phyloP scores from a whole-genome alignment of 257 asterid genomes.

The Euphrasia confusa region DNA sequence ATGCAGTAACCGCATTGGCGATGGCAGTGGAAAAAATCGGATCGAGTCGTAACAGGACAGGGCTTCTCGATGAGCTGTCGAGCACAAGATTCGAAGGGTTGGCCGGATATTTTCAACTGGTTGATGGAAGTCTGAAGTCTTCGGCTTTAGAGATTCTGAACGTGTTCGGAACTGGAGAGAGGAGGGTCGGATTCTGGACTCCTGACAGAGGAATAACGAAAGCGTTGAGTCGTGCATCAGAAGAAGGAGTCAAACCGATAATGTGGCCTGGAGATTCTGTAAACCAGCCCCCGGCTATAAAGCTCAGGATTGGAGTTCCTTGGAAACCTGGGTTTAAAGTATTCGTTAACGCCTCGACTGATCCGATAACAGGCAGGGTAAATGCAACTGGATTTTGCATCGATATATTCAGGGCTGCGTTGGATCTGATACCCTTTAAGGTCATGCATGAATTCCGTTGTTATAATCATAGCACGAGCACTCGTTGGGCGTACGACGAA shows the following conservation, averaged over 20 bases:
- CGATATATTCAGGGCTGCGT: conserved; percentile 31
- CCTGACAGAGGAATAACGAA: conserved; percentile 29
- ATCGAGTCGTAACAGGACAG: background rate
- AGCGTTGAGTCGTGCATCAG: conserved; percentile 5
- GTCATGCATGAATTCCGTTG: conserved; percentile 17
- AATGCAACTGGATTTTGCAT: conserved; percentile 31
- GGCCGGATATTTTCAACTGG: conserved; percentile 34
- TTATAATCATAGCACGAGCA: conserved; percentile 11
- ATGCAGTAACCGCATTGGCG: conserved; percentile 39
- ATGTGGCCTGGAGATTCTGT: conserved; percentile 58
- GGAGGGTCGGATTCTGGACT: conserved; percentile 41
- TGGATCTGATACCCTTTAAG: conserved; percentile 19
- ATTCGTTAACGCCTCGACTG: conserved; percentile 31
- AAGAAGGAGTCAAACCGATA: conserved; percentile 25
- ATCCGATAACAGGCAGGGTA: conserved; percentile 22
- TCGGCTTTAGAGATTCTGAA: conserved; percentile 43
- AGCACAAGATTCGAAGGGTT: conserved; percentile 37
- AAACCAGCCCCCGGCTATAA: conserved; percentile 26
- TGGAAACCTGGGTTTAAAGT: conserved; percentile 33
- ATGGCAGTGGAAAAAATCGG: conserved; percentile 36
- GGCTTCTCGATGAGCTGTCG: conserved; percentile 29
- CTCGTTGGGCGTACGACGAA: conserved; percentile 22
- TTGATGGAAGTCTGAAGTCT: conserved; percentile 31
- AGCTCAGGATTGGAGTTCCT: conserved; percentile 43
- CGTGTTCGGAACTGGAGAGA: conserved; percentile 37